Evolutionary conservation across 495 filamentous ascomycete genomes (phyloP).

Genomic region (Collariella sp.): DNA sequence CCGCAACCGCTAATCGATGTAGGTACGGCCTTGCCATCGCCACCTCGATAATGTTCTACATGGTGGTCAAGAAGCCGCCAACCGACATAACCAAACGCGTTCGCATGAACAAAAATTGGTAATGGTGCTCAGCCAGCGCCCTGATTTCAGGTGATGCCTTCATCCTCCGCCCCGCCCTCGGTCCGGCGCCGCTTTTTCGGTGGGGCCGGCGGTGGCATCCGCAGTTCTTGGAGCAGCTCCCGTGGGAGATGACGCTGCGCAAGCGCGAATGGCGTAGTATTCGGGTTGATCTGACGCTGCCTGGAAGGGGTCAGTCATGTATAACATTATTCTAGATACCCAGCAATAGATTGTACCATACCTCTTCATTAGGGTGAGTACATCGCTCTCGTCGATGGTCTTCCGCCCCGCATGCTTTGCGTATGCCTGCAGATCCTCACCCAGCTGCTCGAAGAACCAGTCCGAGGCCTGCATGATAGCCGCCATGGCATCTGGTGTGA

Average conservation of each 20-base stretch:
- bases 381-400: conserved; percentile 78
- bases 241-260: conserved; percentile 74
- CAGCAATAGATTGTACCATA: conserved; percentile 36
- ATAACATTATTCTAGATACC: conserved; percentile 26
- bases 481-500: conserved; percentile 62
- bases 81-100: conserved; percentile 64
- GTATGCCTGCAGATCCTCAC: conserved; percentile 70
- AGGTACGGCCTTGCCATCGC: conserved; percentile 86
- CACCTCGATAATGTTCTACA: conserved; percentile 89
- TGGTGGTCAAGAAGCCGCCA: conserved; percentile 79
- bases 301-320: conserved; percentile 38
- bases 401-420: conserved; percentile 74
- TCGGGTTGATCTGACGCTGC: conserved; percentile 65
- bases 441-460: conserved; percentile 81
- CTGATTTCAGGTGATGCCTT: conserved; percentile 20
- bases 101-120: conserved; percentile 76
- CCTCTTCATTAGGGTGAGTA: conserved; percentile 75
- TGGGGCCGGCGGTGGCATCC: conserved; percentile 52
- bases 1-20: conserved; percentile 1
- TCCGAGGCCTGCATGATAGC: conserved; percentile 71
- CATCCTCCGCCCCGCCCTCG: conserved; percentile 13
- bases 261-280: conserved; percentile 71
- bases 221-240: conserved; percentile 73
- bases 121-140: conserved; percentile 14
- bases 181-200: conserved; percentile 15